These are phyloP conservation scores for Bryoerythrophyllum caledonicum DNA, from an alignment of 225 moss, liverwort and hornwort species.

Conservation along the genomic window DNA sequence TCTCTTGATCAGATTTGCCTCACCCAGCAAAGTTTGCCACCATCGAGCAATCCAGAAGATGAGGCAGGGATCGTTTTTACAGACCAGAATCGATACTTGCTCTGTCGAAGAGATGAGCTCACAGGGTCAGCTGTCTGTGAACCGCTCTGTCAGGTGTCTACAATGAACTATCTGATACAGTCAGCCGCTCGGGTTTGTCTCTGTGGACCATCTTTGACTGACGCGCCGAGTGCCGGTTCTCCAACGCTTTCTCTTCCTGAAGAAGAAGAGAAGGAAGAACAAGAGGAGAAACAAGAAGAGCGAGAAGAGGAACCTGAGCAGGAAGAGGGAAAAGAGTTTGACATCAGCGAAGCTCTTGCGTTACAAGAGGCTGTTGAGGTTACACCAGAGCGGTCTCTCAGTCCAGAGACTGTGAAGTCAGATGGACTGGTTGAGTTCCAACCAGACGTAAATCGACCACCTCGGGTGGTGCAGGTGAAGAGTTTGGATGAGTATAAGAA, in stretches of 20 bases:
- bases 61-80: conserved; percentile 14
- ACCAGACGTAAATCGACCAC: conserved; percentile 39
- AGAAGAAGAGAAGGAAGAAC: not conserved
- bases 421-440: conserved; percentile 30
- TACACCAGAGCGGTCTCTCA: conserved; percentile 16
- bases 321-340: conserved; percentile 9
- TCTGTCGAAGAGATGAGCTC: conserved; percentile 47
- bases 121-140: conserved; percentile 47
- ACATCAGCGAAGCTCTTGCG: not conserved
- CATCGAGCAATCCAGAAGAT: conserved; percentile 14
- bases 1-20: conserved; percentile 44
- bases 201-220: conserved; percentile 39
- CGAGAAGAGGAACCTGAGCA: not conserved
- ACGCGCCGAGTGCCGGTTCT: conserved; percentile 20
- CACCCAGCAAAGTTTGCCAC: conserved; percentile 36
- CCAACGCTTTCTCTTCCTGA: conserved; percentile 17
- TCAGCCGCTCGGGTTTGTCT: conserved; percentile 50
- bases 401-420: conserved; percentile 22
- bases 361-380: conserved; percentile 22
- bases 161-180: conserved; percentile 41
- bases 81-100: conserved; percentile 46
- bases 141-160: conserved; percentile 46
- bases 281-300: not conserved
- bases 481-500: conserved; percentile 90
- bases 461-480: conserved; percentile 62